Evolutionary conservation across 2,329 filamentous ascomycete species (phyloP).

Genomic region (Periconia sp.): DNA sequence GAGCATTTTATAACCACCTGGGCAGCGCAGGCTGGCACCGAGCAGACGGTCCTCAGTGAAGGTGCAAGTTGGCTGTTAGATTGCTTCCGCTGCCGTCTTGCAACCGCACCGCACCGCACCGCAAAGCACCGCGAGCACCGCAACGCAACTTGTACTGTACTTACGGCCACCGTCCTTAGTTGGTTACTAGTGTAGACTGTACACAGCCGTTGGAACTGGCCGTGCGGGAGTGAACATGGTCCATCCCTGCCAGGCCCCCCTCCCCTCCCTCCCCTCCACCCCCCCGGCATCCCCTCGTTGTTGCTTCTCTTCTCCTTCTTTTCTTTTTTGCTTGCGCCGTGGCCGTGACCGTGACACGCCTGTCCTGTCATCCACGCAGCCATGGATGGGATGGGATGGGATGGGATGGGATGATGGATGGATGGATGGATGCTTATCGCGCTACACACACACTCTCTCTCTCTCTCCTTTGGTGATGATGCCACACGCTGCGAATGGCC

Average conservation of each 20-base stretch:
- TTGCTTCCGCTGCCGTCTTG: conserved; percentile 45
- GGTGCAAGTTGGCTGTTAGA: conserved; percentile 40
- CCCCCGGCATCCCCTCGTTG: not conserved
- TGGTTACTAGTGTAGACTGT: conserved; percentile 13
- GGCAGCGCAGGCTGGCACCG: conserved; percentile 33
- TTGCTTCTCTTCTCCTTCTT: not conserved
- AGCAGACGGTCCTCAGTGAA: conserved; percentile 34
- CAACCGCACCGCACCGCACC: conserved; percentile 21
- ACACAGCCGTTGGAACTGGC: conserved; percentile 39
- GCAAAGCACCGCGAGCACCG: too few relatives aligned
- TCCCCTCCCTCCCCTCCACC: not conserved
- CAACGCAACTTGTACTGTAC: too few relatives aligned
- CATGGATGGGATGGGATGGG: too few relatives aligned
- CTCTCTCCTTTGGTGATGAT: too few relatives aligned
- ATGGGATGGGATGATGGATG: too few relatives aligned
- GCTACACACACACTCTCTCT: too few relatives aligned
- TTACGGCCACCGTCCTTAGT: not conserved
- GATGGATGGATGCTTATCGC: too few relatives aligned
- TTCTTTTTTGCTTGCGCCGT: too few relatives aligned
- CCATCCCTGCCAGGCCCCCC: not conserved
- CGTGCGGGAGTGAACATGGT: conserved; percentile 41
- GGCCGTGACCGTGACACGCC: too few relatives aligned
- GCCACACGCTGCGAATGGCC: too few relatives aligned
- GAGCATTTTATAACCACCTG: conserved; percentile 42
- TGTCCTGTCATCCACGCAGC: too few relatives aligned